Evolutionary conservation across 2,329 filamentous ascomycete genomes (phyloP), one percentile per base, ranked within the genome.

Genomic region (Biscogniauxia marginata): DNA sequence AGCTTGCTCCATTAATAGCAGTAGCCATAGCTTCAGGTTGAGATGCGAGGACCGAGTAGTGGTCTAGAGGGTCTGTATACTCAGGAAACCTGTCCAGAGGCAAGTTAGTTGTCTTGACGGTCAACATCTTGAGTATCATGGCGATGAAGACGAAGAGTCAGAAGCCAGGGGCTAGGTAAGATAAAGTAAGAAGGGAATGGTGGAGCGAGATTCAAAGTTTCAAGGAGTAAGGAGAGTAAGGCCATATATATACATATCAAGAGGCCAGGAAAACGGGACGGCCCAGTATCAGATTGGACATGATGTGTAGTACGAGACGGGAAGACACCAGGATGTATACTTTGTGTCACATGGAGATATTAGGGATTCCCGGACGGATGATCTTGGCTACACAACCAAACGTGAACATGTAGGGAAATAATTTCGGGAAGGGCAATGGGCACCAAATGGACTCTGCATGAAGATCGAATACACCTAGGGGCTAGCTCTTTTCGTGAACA

Each of bases 21-120:
- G 67, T 63, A 65, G 70, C 63, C 71, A 74, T 75, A 65, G 57
- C 71, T 60, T 67, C 55, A 30, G 53, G 43, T 46, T 59, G 56
- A 25, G 49, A 23, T 43, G 63, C 59, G 25, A 57, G 56, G 18
- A 49, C 53, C 53, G 62, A 56, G 45, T 62, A 52, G 24, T 73
- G 65, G 59, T 75, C 70, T 50, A 73, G 63, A 20, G 73, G 72
- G 65, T 77, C 76, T 63, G 67, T 66, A 62, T 78, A 78, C n/a
- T 75, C 73, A 45, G 76, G 76, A 59, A 79, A 79, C 57, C 74
- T 79, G 63, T 78, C 74, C 51, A 70, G 55, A 44, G 67, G 57
- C 20, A 75, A 59, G 70, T 81, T 65, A 79, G 78, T 70, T 48
- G 70, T 73, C 59, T 76, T 71, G 53, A 77, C 62, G 48, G 70